Percentiles rank a stretch among this genome's conserved stretches.
Evolutionary conservation across 371 early-diverging fungal species (phyloP).

Genomic region (Furculomyces boomerangus): DNA sequence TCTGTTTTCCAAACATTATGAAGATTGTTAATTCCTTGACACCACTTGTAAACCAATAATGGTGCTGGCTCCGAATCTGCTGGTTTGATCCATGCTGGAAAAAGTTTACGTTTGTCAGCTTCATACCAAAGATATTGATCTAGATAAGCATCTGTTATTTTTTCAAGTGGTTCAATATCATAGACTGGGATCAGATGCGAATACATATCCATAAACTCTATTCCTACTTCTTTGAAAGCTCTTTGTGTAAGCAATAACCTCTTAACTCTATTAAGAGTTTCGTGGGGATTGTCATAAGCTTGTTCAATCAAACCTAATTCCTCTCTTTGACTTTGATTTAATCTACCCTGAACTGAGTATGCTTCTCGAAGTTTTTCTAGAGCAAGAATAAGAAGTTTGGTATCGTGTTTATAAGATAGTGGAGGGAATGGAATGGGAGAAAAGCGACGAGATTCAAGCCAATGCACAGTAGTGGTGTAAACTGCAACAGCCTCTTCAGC

Average conservation of each 20-base stretch:
- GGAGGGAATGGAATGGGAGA: constrained; percentile 98
- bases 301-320: constrained; percentile 95
- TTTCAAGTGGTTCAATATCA: constrained; percentile 94
- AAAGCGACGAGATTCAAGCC: constrained; percentile 94
- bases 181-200: constrained; percentile 90
- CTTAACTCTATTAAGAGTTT: constrained; percentile 79
- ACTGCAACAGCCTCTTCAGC: constrained; percentile 96
- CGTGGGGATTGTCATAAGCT: constrained; percentile 94
- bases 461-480: constrained; percentile 93
- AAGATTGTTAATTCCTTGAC: constrained; percentile 93
- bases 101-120: constrained; percentile 71
- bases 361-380: constrained; percentile 91
- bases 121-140: constrained; percentile 99
- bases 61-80: constrained; percentile 94
- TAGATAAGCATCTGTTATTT: constrained; percentile 96
- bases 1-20: constrained; percentile 87
- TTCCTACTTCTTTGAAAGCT: constrained; percentile 98
- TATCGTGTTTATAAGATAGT: constrained; percentile 95
- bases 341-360: constrained; percentile 85
- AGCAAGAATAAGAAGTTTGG: constrained; percentile 87
- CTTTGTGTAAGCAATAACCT: constrained; percentile 91
- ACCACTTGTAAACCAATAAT: constrained; percentile 92
- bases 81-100: constrained; percentile 97
- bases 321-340: constrained; percentile 93
- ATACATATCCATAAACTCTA: constrained; percentile 96